phyloP scores from a whole-genome alignment of 768 basidiomycete genomes.

The Clavaria fumosa region DNA sequence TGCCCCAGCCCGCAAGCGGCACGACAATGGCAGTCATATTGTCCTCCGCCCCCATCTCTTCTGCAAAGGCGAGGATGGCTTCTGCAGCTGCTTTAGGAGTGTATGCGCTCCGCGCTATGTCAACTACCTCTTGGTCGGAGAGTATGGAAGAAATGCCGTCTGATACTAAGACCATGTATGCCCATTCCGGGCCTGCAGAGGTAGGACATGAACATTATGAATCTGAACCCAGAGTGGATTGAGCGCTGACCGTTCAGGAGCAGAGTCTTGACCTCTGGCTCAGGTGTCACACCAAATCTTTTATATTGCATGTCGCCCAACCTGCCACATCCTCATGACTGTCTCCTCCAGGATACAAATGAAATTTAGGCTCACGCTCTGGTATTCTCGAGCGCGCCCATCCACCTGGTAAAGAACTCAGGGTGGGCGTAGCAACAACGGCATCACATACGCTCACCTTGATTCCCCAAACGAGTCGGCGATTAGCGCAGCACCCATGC shows the following conservation, averaged over 20 bases:
- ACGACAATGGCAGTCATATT: constrained; percentile 87
- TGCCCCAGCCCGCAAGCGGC: constrained; percentile 87
- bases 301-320: constrained; percentile 85
- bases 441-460: constrained; percentile 40
- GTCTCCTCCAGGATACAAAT: background rate
- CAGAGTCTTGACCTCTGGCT: constrained; percentile 72
- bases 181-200: constrained; percentile 61
- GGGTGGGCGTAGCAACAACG: no score
- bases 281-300: constrained; percentile 80
- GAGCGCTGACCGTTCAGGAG: constrained; percentile 56
- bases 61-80: constrained; percentile 69
- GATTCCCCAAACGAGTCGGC: constrained; percentile 93
- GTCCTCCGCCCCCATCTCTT: constrained; percentile 79
- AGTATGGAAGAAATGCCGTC: constrained; percentile 87
- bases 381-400: constrained; percentile 89
- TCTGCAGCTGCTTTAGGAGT: constrained; percentile 74
- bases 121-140: constrained; percentile 89
- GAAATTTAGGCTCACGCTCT: constrained; percentile 40
- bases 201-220: background rate
- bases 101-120: constrained; percentile 58
- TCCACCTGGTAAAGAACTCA: constrained; percentile 68
- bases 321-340: constrained; percentile 23
- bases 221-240: background rate
- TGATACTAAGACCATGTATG: constrained; percentile 78
- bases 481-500: constrained; percentile 77